Base-by-base conservation (phyloP, 345 rosid species). In the Durio zibethinus region DNA sequence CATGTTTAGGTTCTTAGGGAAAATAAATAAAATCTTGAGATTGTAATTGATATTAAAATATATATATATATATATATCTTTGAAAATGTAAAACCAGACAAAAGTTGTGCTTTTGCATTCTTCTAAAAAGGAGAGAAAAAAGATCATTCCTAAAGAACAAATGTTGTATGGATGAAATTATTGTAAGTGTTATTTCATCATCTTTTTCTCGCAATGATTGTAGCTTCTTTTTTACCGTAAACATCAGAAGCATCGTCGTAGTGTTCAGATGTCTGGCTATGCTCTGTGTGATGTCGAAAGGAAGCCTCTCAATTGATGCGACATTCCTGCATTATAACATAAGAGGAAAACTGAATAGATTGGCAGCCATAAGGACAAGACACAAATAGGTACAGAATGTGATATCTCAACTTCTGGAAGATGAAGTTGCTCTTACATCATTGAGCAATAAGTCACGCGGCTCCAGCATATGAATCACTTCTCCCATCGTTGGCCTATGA, bases 401-500 rank as follows among this genome's bases (percentile, higher is more conserved):
- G 65, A 61, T 29, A 61, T 29, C 36, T 61, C 21, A 70, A 70
- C 74, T 70, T 70, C n/a, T 16, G 73, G 56, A 70, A 70, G 56
- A 47, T 70, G 68, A 27, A 70, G 11, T 47, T 53, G 11, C 53
- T 69, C 82, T 86, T 86, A 88, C 92, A 80, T 84, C 87, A 73
- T 60, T 73, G 7, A 90, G 86, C 33, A 89, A 82, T 78, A 92
- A 82, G 84, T 91, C 94, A 56, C 86, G 86, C 0, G 88, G 92
- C 83, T 91, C 90, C 1, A 92, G 89, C 97, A 94, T 94, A 87
- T 81, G 89, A 78, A 90, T 80, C 57, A 91, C 89, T 59, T 89
- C 89, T 74, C 90, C 93, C 91, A 94, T 94, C 67, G 70, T 86
- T 16, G 97, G 94, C 88, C 97, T 88, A 2, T 85, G 86, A 12